These are phyloP conservation scores for Hypomontagnella submonticulosa DNA, from an alignment of 495 filamentous ascomycete species.

Conservation along the genomic window DNA sequence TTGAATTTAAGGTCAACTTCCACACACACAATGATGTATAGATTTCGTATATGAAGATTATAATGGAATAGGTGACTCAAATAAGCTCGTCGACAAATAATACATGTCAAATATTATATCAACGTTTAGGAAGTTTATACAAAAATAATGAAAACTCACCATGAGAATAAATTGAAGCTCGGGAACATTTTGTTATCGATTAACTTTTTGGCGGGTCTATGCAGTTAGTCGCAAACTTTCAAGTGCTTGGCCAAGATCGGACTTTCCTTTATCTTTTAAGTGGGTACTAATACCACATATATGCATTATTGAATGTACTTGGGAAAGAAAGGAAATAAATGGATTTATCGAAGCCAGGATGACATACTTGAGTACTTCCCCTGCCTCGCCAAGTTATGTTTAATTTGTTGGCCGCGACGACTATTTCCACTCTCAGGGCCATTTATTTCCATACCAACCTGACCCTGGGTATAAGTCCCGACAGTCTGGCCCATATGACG, in stretches of 20 bases:
- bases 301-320: background rate
- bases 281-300: background rate
- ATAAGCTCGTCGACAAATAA: too few species aligned
- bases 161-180: conserved; percentile 16
- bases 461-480: conserved; percentile 26
- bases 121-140: background rate
- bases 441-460: conserved; percentile 12
- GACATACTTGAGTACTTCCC: too few species aligned
- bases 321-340: background rate
- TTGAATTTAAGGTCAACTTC: too few species aligned
- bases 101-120: background rate
- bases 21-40: too few species aligned
- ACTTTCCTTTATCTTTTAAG: background rate
- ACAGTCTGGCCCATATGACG: conserved; percentile 23
- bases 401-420: conserved; percentile 34
- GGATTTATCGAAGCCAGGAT: conserved; percentile 23
- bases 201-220: conserved; percentile 37
- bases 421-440: background rate
- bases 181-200: conserved; percentile 38
- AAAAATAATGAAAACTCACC: background rate
- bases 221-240: background rate
- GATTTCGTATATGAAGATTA: too few species aligned
- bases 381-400: conserved; percentile 29
- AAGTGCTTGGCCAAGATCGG: too few species aligned
- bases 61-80: too few species aligned